These are phyloP conservation scores for Alisma plantagoaquatica DNA, from an alignment of 106 monocot species.

Conservation along the genomic window DNA sequence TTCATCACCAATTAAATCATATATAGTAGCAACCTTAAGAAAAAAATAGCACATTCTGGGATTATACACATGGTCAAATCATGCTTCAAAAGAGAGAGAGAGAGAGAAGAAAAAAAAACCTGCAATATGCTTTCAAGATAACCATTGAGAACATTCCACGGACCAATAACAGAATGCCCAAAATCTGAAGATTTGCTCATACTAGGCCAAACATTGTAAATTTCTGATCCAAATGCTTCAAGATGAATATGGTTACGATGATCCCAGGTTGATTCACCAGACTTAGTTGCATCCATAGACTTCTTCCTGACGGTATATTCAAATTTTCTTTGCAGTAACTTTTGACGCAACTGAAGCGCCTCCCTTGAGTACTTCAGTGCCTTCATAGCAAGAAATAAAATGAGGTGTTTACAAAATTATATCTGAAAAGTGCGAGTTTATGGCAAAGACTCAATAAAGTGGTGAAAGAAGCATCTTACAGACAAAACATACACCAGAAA, in stretches of 20 bases:
- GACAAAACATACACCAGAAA: too few relatives aligned
- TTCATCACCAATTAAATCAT: slow-evolving; percentile 62
- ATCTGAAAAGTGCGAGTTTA: too few relatives aligned
- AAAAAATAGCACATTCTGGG: background rate
- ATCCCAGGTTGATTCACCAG: slow-evolving; percentile 2
- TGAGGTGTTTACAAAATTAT: too few relatives aligned
- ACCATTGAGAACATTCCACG: slow-evolving; percentile 63
- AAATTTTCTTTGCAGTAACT: slow-evolving; percentile 49
- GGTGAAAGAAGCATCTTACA: too few relatives aligned
- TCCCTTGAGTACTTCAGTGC: slow-evolving; percentile 55
- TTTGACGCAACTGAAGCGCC: slow-evolving; percentile 42
- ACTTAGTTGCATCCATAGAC: background rate
- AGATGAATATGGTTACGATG: slow-evolving; percentile 12
- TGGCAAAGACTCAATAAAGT: too few relatives aligned
- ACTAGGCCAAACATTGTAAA: slow-evolving; percentile 48
- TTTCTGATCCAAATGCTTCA: slow-evolving; percentile 36
- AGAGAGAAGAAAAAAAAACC: slow-evolving; percentile 17
- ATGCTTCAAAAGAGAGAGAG: background rate
- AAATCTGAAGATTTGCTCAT: slow-evolving; percentile 1
- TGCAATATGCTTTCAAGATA: slow-evolving; percentile 88
- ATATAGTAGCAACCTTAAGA: slow-evolving; percentile 47
- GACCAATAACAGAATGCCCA: slow-evolving; percentile 34
- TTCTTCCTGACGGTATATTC: slow-evolving; percentile 10
- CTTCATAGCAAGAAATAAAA: slow-evolving; percentile 21
- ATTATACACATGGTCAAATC: background rate